phyloP scores from a whole-genome alignment of 768 basidiomycete genomes.

The Lactifluus volemus region DNA sequence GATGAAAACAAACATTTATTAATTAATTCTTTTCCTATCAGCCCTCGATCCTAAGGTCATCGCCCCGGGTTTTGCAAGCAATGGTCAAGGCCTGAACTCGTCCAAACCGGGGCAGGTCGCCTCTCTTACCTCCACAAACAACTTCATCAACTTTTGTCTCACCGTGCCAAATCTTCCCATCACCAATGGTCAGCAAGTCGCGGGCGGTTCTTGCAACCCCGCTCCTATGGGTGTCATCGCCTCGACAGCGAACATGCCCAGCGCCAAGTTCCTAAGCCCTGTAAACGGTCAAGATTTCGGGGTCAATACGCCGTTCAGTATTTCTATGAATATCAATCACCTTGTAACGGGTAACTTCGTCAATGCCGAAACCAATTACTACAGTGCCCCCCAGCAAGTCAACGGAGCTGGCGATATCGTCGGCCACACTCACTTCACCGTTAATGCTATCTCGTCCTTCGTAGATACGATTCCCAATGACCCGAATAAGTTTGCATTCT shows the following conservation, averaged over 20 bases:
- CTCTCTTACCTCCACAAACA: slow-evolving; percentile 56
- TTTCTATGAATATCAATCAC: slow-evolving; percentile 39
- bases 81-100: slow-evolving; percentile 32
- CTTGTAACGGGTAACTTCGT: slow-evolving; percentile 49
- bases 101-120: slow-evolving; percentile 38
- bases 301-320: slow-evolving; percentile 43
- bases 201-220: slow-evolving; percentile 49
- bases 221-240: slow-evolving; percentile 54
- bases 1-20: not conserved
- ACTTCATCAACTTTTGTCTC: slow-evolving; percentile 65
- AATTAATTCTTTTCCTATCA: not conserved
- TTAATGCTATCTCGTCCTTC: slow-evolving; percentile 43
- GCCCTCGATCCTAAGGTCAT: slow-evolving; percentile 42
- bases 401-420: slow-evolving; percentile 41
- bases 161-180: slow-evolving; percentile 40
- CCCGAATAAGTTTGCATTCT: slow-evolving; percentile 48
- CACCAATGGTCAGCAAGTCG: slow-evolving; percentile 52
- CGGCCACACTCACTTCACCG: slow-evolving; percentile 57
- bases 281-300: slow-evolving; percentile 36
- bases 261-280: slow-evolving; percentile 44
- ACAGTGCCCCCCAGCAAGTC: slow-evolving; percentile 45
- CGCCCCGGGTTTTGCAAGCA: slow-evolving; percentile 42
- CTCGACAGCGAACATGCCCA: slow-evolving; percentile 41
- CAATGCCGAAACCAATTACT: slow-evolving; percentile 44
- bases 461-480: slow-evolving; percentile 41